Evolutionary conservation across 2,329 filamentous ascomycete species (phyloP), one percentile per base, ranked within the genome.

Genomic region (Polytolypa hystricis): DNA sequence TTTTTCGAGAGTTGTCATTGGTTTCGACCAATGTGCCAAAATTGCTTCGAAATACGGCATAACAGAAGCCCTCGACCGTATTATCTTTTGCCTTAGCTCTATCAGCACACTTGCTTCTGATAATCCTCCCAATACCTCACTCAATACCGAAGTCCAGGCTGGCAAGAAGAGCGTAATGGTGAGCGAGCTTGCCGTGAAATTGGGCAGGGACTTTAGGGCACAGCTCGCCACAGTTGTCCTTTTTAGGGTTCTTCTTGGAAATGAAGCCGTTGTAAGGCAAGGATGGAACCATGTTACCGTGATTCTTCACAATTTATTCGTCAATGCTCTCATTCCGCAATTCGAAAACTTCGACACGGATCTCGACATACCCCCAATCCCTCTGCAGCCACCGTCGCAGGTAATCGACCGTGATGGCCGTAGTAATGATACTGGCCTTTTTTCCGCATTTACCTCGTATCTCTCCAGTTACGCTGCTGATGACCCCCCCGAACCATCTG

Each of bases 401-500:
- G 76, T 96, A 33, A 87, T 98, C 46, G 91, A 96, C 55, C 78
- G 89, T 39, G 86, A 79, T 39, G 71, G 82, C 28, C 82, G 84
- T 45, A 69, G 79, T 21, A 75, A 70, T 40, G 91, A 98, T 18
- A 78, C 79, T 2, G 86, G 91, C 4, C 74, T 98, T 33, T 86
- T 98, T 56, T 94, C 87, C 3, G 86, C 89, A 1, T 84, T 98
- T 51, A 93, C 89, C 0, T 93, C 84, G 4, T 98, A 96, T 52
- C 86, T 98, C 20, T 93, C 87, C n/a, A 96, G 89, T 57, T 96
- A 98, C 56, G 91, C 93, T 28, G 93, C 91, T 8, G 91, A 96
- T 58, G 91, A 98, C 53, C 91, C 91, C 9, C 91, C 91, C 0
- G 91, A 98, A 62, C 91, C 91, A 2, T 96, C 91, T 1, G 86